Conservation (phyloP, 2,329 filamentous ascomycete species). For the Ustulina deusta region DNA sequence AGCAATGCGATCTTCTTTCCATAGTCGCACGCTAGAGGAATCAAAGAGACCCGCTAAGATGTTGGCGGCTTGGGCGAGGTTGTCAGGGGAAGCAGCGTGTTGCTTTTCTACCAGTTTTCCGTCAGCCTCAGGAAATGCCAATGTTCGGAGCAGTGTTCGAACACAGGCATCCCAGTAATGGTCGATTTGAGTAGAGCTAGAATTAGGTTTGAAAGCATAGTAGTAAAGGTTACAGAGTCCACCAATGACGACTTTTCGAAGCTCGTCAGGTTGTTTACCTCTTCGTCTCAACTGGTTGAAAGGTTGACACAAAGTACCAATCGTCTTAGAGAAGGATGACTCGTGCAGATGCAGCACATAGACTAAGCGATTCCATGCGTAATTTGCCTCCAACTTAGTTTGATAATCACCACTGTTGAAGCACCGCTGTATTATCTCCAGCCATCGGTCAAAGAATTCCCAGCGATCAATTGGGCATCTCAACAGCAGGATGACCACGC, state of each 20-base stretch:
- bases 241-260: slow-evolving; percentile 69
- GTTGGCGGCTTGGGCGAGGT: slow-evolving; percentile 69
- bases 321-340: slow-evolving; percentile 67
- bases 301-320: slow-evolving; percentile 71
- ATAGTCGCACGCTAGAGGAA: slow-evolving; percentile 68
- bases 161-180: slow-evolving; percentile 83
- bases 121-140: slow-evolving; percentile 57
- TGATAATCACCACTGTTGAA: slow-evolving; percentile 82
- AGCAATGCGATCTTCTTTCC: slow-evolving; percentile 79
- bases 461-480: slow-evolving; percentile 75
- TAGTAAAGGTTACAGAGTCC: slow-evolving; percentile 86
- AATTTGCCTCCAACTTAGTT: slow-evolving; percentile 80
- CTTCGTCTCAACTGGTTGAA: slow-evolving; percentile 78
- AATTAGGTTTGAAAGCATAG: slow-evolving; percentile 80
- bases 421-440: slow-evolving; percentile 82
- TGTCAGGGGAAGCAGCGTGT: slow-evolving; percentile 57
- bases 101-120: slow-evolving; percentile 51
- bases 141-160: slow-evolving; percentile 69
- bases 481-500: slow-evolving; percentile 81
- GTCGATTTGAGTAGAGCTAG: slow-evolving; percentile 74
- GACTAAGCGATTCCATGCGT: slow-evolving; percentile 87
- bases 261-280: slow-evolving; percentile 68
- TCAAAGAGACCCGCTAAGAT: slow-evolving; percentile 82
- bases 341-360: slow-evolving; percentile 77
- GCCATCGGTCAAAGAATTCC: slow-evolving; percentile 79